Base-by-base conservation (phyloP, 352 stramenopile species). In the Pythium guiyangense region DNA sequence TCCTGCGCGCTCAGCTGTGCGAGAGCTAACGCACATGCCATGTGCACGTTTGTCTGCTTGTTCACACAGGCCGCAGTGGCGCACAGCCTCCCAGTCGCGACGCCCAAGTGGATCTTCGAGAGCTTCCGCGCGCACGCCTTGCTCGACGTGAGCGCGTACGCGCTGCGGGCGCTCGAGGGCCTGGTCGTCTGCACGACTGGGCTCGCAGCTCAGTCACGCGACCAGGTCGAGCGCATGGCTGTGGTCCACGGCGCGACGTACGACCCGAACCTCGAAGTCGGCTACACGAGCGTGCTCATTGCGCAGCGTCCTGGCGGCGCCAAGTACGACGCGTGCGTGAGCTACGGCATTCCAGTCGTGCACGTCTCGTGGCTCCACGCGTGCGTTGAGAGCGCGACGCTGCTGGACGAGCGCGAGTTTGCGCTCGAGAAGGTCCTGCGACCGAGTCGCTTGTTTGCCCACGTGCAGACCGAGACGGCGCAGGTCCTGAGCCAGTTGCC, bases 351-450 rank as follows among this genome's bases (percentile, higher is more conserved):
- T 50, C 74, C 82, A 4, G 70, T 92, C 12, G 82, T 90, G 3
- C 77, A 89, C 52, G 62, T 90, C 10, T 77, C 71, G 31, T 92
- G 82, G 82, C 62, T 92, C 0, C 66, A 79, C n/a, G 82, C 78
- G n/a, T 92, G 77, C 46, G 39, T 85, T 17, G 73, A 90, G 53
- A 69, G 72, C 15, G 48, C 68, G 2, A 59, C 67, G 44, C 25
- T 88, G 11, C 70, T 75, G 11, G 67, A 85, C 0, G 74, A 84
- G 58, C 57, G 68, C 3, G 67, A 76, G n/a, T 89, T 77, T 53
- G 60, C 68, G 9, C 60, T 89, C 4, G 67, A 64, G 31, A 61
- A 60, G 5, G 59, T 85, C 12, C 42, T 77, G 8, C 66, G 73
- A 25, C 66, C 67, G 1, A 67, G 53, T 6, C 58, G 57, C 12